Evolutionary conservation across 169 alveolate species (phyloP), one percentile per base, ranked within the genome.

Genomic region (Cryptosporidium sp.): DNA sequence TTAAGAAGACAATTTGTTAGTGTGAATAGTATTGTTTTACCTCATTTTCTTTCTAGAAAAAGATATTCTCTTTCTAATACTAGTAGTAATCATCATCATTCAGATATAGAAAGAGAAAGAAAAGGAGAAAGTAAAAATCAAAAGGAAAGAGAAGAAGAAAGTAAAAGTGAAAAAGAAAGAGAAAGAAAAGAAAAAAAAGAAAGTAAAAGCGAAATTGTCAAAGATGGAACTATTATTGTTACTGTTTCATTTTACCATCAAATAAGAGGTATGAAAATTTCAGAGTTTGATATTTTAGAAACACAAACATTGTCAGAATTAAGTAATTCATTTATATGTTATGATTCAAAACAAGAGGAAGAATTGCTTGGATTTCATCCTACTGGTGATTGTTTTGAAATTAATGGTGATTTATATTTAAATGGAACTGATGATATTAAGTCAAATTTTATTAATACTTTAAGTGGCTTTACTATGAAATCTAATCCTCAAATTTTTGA

Each of bases 331-430:
- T 95, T 95, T 91, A 62, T 61, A 33, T 95, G 97, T 71, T 84
- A 86, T 18, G 95, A 91, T 61, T 62, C 93, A 18, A 65, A 61
- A 48, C 84, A 85, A 29, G 92, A 93, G 65, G 87, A 91, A 72
- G 94, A 92, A 18, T 29, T 84, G 8, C 92, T 93, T 67, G 72
- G 86, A 70, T 85, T 84, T 60, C 58, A 65, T 10, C 51, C 89
- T n/a, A 3, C 73, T 1, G 97, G 97, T 9, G 93, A 95, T n/a
- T 91, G 96, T 37, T 95, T 93, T 69, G 91, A 89, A 85, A 85
- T 95, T 56, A 94, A 94, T 75, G 97, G 97, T 4, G 94, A 91
- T 45, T 91, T 95, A 3, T 95, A 93, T 69, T 94, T 95, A 1
- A 97, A 95, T 69, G 94, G 85, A 23, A 94, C 92, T 2, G 39